phyloP scores from a whole-genome alignment of 495 filamentous ascomycete species.

The Penicillium salamii region DNA sequence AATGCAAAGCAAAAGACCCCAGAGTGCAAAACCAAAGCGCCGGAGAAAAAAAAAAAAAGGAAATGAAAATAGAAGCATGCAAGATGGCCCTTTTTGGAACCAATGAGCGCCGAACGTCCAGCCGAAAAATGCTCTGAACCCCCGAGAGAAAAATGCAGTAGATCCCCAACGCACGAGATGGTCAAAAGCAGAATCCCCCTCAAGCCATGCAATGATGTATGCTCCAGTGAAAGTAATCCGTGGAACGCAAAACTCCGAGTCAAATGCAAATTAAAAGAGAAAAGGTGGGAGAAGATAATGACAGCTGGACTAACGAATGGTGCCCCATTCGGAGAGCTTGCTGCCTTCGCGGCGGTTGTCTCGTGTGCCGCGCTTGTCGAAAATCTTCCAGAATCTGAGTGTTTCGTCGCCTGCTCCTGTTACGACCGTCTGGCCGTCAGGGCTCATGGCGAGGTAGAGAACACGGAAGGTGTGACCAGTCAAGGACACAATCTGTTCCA shows the following conservation, averaged over 20 bases:
- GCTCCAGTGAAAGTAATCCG: slow-evolving; percentile 16
- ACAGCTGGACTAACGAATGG: slow-evolving; percentile 54
- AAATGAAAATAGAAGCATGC: neutral
- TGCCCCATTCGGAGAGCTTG: slow-evolving; percentile 64
- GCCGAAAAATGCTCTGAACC: slow-evolving; percentile 24
- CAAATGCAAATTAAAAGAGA: slow-evolving; percentile 36
- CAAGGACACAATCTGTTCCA: slow-evolving; percentile 91
- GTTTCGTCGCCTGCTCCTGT: slow-evolving; percentile 97
- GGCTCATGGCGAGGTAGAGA: slow-evolving; percentile 94
- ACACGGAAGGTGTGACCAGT: slow-evolving; percentile 97
- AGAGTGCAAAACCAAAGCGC: slow-evolving; percentile 2
- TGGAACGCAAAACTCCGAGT: slow-evolving; percentile 38
- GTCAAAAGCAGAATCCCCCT: slow-evolving; percentile 17
- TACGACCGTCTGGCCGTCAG: slow-evolving; percentile 88
- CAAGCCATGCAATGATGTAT: slow-evolving; percentile 26
- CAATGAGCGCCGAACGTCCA: slow-evolving; percentile 21
- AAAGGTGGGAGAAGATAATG: slow-evolving; percentile 10
- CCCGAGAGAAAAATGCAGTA: slow-evolving; percentile 27
- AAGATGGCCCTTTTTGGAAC: slow-evolving; percentile 9
- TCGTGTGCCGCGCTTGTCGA: slow-evolving; percentile 62
- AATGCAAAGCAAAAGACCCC: slow-evolving; percentile 5
- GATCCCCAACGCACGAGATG: slow-evolving; percentile 27
- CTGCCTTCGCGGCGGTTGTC: slow-evolving; percentile 52
- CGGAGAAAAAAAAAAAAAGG: slow-evolving; percentile 8
- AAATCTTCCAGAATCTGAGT: slow-evolving; percentile 93